Conservation (phyloP, 2,329 filamentous ascomycete species). For the Tolypocladium cylindrosporum region DNA sequence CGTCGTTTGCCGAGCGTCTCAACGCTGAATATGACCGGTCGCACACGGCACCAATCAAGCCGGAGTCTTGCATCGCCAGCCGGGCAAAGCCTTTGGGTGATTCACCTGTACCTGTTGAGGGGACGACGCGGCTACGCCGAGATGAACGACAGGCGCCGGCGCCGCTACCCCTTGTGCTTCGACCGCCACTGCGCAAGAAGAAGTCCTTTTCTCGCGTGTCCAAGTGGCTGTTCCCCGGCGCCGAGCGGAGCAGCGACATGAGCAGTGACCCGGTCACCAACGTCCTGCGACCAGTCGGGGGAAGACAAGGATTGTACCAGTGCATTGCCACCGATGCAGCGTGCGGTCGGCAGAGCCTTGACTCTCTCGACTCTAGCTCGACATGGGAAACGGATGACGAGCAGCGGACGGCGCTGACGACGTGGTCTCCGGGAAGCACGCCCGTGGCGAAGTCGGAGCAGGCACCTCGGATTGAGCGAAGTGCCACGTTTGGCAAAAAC, state of each 20-base stretch:
- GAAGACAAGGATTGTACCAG: slow-evolving; percentile 48
- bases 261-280: slow-evolving; percentile 45
- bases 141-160: slow-evolving; percentile 30
- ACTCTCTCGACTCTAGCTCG: slow-evolving; percentile 36
- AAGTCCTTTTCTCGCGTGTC: slow-evolving; percentile 56
- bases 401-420: slow-evolving; percentile 35
- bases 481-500: slow-evolving; percentile 18
- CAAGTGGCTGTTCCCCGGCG: slow-evolving; percentile 43
- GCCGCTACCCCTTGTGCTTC: slow-evolving; percentile 47
- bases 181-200: slow-evolving; percentile 54
- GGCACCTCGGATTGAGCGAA: slow-evolving; percentile 27
- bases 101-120: background rate
- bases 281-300: slow-evolving; percentile 39
- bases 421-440: slow-evolving; percentile 37
- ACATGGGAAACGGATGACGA: slow-evolving; percentile 39
- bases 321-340: slow-evolving; percentile 30
- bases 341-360: slow-evolving; percentile 27
- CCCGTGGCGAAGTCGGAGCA: slow-evolving; percentile 28
- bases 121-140: background rate
- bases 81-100: slow-evolving; percentile 12
- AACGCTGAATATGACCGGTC: slow-evolving; percentile 33
- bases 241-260: slow-evolving; percentile 25
- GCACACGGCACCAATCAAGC: slow-evolving; percentile 22
- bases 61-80: slow-evolving; percentile 20
- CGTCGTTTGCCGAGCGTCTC: slow-evolving; percentile 47